A percentile compares a stretch with the other conserved stretches of the same genome.
Evolutionary conservation across 345 rosid genomes (phyloP).

Genomic region (Psidium guajava): DNA sequence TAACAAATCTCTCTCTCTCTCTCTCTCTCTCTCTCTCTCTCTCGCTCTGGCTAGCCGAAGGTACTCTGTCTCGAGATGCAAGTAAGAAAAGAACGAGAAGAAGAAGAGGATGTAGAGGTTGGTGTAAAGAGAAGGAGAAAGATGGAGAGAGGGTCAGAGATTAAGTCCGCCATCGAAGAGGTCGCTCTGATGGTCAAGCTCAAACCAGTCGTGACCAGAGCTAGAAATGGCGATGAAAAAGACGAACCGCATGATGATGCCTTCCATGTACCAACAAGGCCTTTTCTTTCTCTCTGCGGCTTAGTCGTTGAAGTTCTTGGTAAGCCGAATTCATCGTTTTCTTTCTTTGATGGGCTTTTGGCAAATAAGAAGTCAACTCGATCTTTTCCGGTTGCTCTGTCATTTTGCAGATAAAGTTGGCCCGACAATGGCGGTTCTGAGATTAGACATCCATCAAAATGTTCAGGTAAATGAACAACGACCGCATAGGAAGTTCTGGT

Average conservation of each 20-base stretch:
- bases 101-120: neutral
- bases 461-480: slow-evolving; percentile 39
- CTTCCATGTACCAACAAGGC: slow-evolving; percentile 47
- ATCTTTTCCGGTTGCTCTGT: neutral
- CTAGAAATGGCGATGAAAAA: slow-evolving; percentile 1
- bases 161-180: slow-evolving; percentile 75
- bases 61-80: neutral
- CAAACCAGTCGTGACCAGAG: slow-evolving; percentile 14
- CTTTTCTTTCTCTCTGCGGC: slow-evolving; percentile 54
- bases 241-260: slow-evolving; percentile 8
- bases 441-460: slow-evolving; percentile 81
- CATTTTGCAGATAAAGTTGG: slow-evolving; percentile 82
- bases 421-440: slow-evolving; percentile 88
- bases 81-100: neutral
- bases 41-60: neutral
- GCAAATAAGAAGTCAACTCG: neutral
- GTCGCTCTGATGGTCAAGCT: slow-evolving; percentile 32
- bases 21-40: neutral
- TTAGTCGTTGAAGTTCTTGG: slow-evolving; percentile 87
- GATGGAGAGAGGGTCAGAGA: slow-evolving; percentile 45
- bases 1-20: neutral
- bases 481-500: neutral
- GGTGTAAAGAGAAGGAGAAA: slow-evolving; percentile 74
- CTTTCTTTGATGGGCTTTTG: neutral
- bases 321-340: slow-evolving; percentile 6